Evolutionary conservation across 345 rosid species (phyloP), one percentile per base, ranked within the genome.

Genomic region (Kernera saxatilis): DNA sequence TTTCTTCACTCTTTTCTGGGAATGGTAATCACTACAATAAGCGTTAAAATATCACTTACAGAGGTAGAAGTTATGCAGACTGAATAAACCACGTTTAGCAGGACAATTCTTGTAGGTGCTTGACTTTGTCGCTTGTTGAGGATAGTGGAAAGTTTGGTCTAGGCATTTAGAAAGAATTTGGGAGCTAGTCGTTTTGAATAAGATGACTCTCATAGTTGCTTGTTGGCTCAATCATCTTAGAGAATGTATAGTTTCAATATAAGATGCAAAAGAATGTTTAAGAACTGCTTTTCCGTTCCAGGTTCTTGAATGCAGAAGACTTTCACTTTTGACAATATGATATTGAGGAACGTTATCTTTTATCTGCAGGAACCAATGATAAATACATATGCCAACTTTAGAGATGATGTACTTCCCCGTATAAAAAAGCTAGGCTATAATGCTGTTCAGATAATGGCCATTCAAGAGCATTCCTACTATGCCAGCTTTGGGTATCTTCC

Each of bases 381-480:
- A 72, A 91, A 93, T 73, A 86, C 94, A 40, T 91, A 91, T 74
- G 86, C 84, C 62, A 89, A 82, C 82, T 91, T 93, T 73, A 89
- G 97, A 83, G 98, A 93, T 78, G 88, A 93, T 54, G 86, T 93
- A 75, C 96, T 93, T 80, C 98, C 98, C 51, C 97, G 97, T 52
- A 89, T 93, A 69, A 93, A 93, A 82, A 84, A 48, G 70, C 91
- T 93, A 53, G 98, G 97, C 49, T 93, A 93, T 68, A 93, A 93
- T 84, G 94, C 94, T 40, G 97, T 93, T 65, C 98, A 93, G 85
- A 83, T 93, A 74, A 93, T 93, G 98, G 98, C 98, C 58, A 87
- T 93, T 77, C 97, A 93, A 79, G 98, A 93, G 80, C 98, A 93
- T 72, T 87, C 98, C 19, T 91, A 93, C 75, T 93, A 93, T 74